These are phyloP conservation scores for Fusarium sp. DNA, from an alignment of 2,329 filamentous ascomycete genomes.

Conservation along the genomic window DNA sequence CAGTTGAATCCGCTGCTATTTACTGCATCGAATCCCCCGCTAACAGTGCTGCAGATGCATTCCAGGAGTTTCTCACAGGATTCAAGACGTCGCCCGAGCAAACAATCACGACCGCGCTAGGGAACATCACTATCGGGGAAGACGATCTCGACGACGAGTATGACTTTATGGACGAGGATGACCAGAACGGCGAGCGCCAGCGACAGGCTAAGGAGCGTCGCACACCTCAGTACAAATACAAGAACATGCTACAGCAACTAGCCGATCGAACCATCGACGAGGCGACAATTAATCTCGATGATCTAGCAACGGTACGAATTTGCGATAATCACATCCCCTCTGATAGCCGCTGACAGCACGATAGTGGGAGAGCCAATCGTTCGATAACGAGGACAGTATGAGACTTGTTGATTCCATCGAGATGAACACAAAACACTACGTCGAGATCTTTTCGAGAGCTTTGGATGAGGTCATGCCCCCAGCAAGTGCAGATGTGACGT, in stretches of 20 bases:
- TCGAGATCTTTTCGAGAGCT: slow-evolving; percentile 89
- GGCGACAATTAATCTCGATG: slow-evolving; percentile 88
- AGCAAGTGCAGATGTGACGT: slow-evolving; percentile 81
- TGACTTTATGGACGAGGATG: slow-evolving; percentile 89
- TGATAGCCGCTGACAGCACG: slow-evolving; percentile 32
- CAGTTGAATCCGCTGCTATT: slow-evolving; percentile 48
- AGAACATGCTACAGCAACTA: slow-evolving; percentile 85
- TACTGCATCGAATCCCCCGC: slow-evolving; percentile 25
- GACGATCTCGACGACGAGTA: slow-evolving; percentile 90
- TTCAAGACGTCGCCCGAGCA: slow-evolving; percentile 84
- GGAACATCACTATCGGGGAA: slow-evolving; percentile 86
- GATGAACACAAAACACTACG: slow-evolving; percentile 92
- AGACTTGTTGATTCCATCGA: slow-evolving; percentile 87
- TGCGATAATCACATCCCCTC: neutral
- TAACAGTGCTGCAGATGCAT: slow-evolving; percentile 68
- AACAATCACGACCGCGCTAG: slow-evolving; percentile 82
- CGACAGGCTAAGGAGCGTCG: slow-evolving; percentile 61
- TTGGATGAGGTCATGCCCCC: slow-evolving; percentile 88
- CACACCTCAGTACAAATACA: slow-evolving; percentile 84
- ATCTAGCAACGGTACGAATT: slow-evolving; percentile 74
- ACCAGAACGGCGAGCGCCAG: slow-evolving; percentile 65
- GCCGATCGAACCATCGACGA: slow-evolving; percentile 82
- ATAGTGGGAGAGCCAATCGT: slow-evolving; percentile 76
- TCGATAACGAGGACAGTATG: slow-evolving; percentile 68
- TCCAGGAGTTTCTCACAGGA: slow-evolving; percentile 86